Conservation (phyloP, 768 basidiomycete genomes). For the Sarcodon aspratus region DNA sequence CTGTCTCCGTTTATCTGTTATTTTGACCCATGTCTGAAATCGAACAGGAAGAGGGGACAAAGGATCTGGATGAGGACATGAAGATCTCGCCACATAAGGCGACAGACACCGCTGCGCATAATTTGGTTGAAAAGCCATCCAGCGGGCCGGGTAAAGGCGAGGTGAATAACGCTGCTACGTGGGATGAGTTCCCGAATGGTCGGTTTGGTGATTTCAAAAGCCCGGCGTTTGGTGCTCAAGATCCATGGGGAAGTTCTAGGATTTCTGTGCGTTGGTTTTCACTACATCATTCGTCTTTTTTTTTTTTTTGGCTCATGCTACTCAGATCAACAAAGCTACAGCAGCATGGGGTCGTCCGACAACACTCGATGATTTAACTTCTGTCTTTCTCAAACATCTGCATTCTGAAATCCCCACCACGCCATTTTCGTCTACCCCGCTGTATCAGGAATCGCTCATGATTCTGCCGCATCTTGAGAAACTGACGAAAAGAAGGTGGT, state of each 20-base stretch:
- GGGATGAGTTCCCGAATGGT: slow-evolving; percentile 98
- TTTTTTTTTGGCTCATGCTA: neutral
- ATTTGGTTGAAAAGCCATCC: slow-evolving; percentile 36
- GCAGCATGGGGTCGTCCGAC: slow-evolving; percentile 71
- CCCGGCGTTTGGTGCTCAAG: slow-evolving; percentile 83
- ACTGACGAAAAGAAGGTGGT: slow-evolving; percentile 74
- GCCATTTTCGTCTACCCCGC: slow-evolving; percentile 79
- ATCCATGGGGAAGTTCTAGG: slow-evolving; percentile 64
- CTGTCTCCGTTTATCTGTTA: slow-evolving; percentile 10
- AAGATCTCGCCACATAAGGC: slow-evolving; percentile 58
- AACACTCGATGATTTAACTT: slow-evolving; percentile 55
- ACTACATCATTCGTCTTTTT: neutral
- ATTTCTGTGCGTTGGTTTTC: slow-evolving; percentile 33
- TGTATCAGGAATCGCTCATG: slow-evolving; percentile 70
- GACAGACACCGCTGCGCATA: slow-evolving; percentile 45
- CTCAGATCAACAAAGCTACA: slow-evolving; percentile 49
- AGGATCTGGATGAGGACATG: slow-evolving; percentile 17
- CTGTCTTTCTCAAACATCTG: slow-evolving; percentile 74
- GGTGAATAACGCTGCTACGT: slow-evolving; percentile 63
- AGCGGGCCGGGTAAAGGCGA: slow-evolving; percentile 60
- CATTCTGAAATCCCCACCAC: slow-evolving; percentile 61
- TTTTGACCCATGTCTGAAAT: slow-evolving; percentile 9
- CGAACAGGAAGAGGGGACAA: neutral
- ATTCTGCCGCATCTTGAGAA: slow-evolving; percentile 71
- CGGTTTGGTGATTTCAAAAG: slow-evolving; percentile 97